These are phyloP conservation scores for Endoconidiophora polonica DNA, from an alignment of 2,329 filamentous ascomycete genomes.

Conservation along the genomic window DNA sequence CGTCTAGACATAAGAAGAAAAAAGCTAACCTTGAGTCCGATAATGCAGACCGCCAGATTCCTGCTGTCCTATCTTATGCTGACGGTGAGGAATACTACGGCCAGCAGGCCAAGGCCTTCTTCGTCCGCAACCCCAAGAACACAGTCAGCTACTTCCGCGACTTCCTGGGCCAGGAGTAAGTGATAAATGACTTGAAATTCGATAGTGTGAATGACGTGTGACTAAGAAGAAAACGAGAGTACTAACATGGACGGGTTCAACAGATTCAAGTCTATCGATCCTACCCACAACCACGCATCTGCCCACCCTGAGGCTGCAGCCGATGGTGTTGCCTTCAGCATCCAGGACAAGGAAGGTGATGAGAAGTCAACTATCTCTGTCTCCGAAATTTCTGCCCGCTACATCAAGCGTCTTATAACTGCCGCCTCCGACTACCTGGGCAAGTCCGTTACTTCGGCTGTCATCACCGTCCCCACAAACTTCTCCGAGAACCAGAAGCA, in stretches of 20 bases:
- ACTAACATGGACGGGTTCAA: neutral
- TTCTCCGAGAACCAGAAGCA: constrained; percentile 76
- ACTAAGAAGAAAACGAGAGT: neutral
- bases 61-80: constrained; percentile 83
- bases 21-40: constrained; percentile 9
- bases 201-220: constrained; percentile 4
- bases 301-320: constrained; percentile 69
- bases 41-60: constrained; percentile 77
- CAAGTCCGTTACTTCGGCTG: constrained; percentile 84
- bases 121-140: constrained; percentile 83
- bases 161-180: constrained; percentile 83
- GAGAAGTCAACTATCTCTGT: constrained; percentile 50
- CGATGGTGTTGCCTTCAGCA: constrained; percentile 60
- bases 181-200: constrained; percentile 6
- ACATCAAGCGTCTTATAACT: constrained; percentile 62
- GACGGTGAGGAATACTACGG: constrained; percentile 95
- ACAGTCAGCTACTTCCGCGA: constrained; percentile 94
- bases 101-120: constrained; percentile 83
- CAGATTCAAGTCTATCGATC: constrained; percentile 81
- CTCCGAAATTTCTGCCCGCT: constrained; percentile 68
- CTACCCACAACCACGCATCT: constrained; percentile 83
- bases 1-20: neutral
- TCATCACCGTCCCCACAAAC: constrained; percentile 87
- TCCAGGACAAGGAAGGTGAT: constrained; percentile 51
- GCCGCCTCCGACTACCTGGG: constrained; percentile 86